phyloP scores from a whole-genome alignment of 257 asterid genomes.

The Salvia rosmarinus region DNA sequence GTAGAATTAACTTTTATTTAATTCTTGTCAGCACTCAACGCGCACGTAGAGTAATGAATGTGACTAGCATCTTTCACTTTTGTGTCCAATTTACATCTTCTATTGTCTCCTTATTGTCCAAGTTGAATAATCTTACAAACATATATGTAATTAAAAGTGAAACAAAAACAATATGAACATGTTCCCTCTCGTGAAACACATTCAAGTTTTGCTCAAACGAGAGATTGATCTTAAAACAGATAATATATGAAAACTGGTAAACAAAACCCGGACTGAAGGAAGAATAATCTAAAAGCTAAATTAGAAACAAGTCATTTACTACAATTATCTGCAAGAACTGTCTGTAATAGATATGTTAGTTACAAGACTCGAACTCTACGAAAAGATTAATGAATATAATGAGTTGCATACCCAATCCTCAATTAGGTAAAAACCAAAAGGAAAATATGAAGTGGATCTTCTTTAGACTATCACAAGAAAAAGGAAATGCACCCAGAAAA shows the following conservation, averaged over 20 bases:
- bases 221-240: too few species aligned
- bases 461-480: neutral
- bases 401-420: neutral
- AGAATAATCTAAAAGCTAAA: neutral
- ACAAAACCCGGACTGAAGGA: neutral
- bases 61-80: neutral
- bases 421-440: neutral
- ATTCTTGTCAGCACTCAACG: neutral
- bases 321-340: neutral
- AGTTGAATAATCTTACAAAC: too few species aligned
- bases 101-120: too few species aligned
- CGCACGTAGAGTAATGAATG: neutral
- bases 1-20: slow-evolving; percentile 17
- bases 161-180: neutral
- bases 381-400: neutral
- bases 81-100: neutral
- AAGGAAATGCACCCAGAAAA: neutral
- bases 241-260: neutral
- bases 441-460: neutral
- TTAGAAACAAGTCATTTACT: neutral
- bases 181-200: neutral
- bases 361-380: too few species aligned
- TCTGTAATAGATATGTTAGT: too few species aligned
- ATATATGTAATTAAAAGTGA: too few species aligned
- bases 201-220: neutral